Percentiles rank a stretch among this genome's conserved stretches.
Conservation (phyloP, 371 early-diverging fungal genomes). For the Coemansia sp. region DNA sequence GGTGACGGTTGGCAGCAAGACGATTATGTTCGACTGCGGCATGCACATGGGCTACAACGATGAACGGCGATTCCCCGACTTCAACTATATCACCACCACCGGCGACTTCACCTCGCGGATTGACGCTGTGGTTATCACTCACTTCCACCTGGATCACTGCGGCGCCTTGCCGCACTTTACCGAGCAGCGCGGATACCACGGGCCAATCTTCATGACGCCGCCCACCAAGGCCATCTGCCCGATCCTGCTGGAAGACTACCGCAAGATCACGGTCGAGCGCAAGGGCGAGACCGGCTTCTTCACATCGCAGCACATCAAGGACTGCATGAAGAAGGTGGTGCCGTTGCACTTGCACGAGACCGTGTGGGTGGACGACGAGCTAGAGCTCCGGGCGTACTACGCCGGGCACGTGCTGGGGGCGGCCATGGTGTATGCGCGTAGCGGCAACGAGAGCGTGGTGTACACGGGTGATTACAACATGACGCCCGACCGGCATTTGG, state of each 20-base stretch:
- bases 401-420: constrained; percentile 99
- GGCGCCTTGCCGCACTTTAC: constrained; percentile 96
- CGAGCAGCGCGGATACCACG: constrained; percentile 92
- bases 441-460: constrained; percentile 79
- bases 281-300: constrained; percentile 88
- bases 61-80: constrained; percentile 96
- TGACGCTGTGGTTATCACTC: constrained; percentile 91
- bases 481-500: constrained; percentile 95
- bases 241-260: constrained; percentile 88
- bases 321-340: constrained; percentile 89
- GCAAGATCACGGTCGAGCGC: constrained; percentile 83
- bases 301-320: constrained; percentile 78
- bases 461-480: constrained; percentile 99
- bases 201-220: constrained; percentile 96
- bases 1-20: constrained; percentile 82
- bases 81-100: constrained; percentile 82
- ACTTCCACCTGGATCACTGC: constrained; percentile 98
- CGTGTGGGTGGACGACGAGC: constrained; percentile 75
- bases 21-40: constrained; percentile 98
- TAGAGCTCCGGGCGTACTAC: constrained; percentile 91
- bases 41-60: constrained; percentile 99
- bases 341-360: constrained; percentile 90
- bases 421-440: constrained; percentile 86
- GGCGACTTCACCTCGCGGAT: constrained; percentile 81
- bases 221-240: constrained; percentile 96